Percentiles rank a stretch among this genome's conserved stretches.
Conservation (phyloP, 1,284 basidiomycete genomes). For the Ustilago bromivora region DNA sequence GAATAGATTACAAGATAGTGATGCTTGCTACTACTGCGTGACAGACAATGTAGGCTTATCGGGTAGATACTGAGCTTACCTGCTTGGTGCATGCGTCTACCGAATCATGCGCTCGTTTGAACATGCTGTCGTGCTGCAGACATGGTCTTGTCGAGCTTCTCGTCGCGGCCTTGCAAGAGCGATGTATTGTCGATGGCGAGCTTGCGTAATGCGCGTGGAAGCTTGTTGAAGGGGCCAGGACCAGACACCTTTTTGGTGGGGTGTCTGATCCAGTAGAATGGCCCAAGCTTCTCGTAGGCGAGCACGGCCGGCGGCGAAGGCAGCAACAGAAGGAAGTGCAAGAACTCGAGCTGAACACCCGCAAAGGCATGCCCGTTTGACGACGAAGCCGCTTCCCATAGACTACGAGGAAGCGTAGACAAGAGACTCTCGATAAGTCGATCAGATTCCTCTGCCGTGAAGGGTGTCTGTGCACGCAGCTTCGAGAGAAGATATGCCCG, state of each 20-base stretch:
- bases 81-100: neutral
- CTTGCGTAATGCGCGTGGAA: constrained; percentile 24
- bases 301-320: constrained; percentile 21
- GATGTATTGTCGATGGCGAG: constrained; percentile 34
- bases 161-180: constrained; percentile 18
- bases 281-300: constrained; percentile 29
- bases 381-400: constrained; percentile 33
- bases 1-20: neutral
- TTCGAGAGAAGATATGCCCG: constrained; percentile 38
- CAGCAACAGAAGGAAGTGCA: constrained; percentile 40
- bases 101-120: neutral
- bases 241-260: constrained; percentile 33
- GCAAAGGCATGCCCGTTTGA: constrained; percentile 19
- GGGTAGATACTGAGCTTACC: neutral
- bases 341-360: constrained; percentile 30
- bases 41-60: neutral
- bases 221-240: constrained; percentile 30
- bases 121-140: constrained; percentile 15
- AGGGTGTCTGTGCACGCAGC: constrained; percentile 15
- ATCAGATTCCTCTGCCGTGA: constrained; percentile 14
- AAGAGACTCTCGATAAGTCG: constrained; percentile 27
- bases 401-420: constrained; percentile 30
- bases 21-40: neutral
- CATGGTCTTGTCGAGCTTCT: constrained; percentile 40
- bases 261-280: constrained; percentile 46